Percentiles rank a stretch among this genome's conserved stretches.
These are phyloP conservation scores for Tolypocladium paradoxum DNA, from an alignment of 2,329 filamentous ascomycete genomes.

Conservation along the genomic window DNA sequence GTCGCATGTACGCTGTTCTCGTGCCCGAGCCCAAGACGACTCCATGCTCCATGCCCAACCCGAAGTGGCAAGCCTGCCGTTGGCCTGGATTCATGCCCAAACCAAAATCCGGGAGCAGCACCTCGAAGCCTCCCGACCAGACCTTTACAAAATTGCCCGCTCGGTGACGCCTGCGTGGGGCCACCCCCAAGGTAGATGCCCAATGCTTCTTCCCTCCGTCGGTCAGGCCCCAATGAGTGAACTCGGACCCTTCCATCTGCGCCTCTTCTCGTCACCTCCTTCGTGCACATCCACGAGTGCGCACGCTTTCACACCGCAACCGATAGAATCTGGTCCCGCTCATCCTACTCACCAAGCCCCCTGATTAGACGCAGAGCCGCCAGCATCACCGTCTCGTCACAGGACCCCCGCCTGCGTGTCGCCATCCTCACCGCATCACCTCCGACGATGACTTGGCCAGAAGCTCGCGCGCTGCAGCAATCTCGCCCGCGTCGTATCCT, in stretches of 20 bases:
- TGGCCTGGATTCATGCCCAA: background rate
- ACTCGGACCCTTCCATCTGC: background rate
- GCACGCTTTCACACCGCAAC: background rate
- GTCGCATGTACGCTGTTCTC: background rate
- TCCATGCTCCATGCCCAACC: background rate
- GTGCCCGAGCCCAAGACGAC: background rate
- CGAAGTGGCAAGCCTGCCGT: background rate
- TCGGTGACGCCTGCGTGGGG: background rate
- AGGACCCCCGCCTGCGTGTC: constrained; percentile 1
- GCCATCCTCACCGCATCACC: constrained; percentile 28
- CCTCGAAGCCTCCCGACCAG: background rate
- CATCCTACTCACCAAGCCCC: background rate
- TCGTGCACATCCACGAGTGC: background rate
- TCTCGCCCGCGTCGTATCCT: constrained; percentile 61
- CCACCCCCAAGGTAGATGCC: background rate
- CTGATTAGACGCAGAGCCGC: background rate
- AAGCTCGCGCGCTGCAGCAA: constrained; percentile 60
- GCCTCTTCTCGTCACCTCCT: background rate
- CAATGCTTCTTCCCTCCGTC: background rate
- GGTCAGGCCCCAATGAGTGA: background rate
- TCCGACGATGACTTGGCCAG: constrained; percentile 41
- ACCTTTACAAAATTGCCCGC: too few species aligned
- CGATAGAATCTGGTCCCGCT: background rate
- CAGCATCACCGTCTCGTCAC: constrained; percentile 3
- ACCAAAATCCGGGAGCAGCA: background rate